Conservation (phyloP, 108 stramenopile genomes). For the Nitzschia putrida region DNA sequence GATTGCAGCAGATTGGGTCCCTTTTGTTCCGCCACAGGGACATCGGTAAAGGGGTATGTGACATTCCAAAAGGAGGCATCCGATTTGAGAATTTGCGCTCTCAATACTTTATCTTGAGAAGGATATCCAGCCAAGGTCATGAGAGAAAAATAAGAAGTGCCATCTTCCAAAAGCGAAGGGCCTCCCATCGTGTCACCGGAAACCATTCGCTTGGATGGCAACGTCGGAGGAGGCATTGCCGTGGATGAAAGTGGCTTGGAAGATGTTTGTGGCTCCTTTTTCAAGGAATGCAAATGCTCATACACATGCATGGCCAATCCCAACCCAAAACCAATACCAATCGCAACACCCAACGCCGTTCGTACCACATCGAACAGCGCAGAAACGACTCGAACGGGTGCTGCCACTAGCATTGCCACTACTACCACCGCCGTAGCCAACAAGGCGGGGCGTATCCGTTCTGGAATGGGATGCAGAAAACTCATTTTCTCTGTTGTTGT, state of each 20-base stretch:
- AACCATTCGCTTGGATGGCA: background rate
- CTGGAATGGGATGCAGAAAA: background rate
- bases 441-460: background rate
- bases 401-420: constrained; percentile 7
- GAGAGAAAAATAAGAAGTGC: constrained; percentile 36
- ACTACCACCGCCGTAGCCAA: background rate
- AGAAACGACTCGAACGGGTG: constrained; percentile 18
- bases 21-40: constrained; percentile 13
- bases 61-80: constrained; percentile 23
- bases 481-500: background rate
- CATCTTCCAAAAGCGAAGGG: constrained; percentile 21
- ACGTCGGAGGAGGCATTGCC: background rate
- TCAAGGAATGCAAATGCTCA: constrained; percentile 51
- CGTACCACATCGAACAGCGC: constrained; percentile 19
- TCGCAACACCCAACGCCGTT: constrained; percentile 44
- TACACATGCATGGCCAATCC: constrained; percentile 75
- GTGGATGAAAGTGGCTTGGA: background rate
- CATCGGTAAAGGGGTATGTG: constrained; percentile 37
- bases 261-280: background rate
- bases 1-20: constrained; percentile 37
- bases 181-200: background rate
- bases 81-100: constrained; percentile 40
- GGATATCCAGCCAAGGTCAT: constrained; percentile 51
- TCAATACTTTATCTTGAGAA: constrained; percentile 16
- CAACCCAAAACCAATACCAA: constrained; percentile 71